Conservation (phyloP, 148 eudicot genomes). For the Gaultheria prostrata region DNA sequence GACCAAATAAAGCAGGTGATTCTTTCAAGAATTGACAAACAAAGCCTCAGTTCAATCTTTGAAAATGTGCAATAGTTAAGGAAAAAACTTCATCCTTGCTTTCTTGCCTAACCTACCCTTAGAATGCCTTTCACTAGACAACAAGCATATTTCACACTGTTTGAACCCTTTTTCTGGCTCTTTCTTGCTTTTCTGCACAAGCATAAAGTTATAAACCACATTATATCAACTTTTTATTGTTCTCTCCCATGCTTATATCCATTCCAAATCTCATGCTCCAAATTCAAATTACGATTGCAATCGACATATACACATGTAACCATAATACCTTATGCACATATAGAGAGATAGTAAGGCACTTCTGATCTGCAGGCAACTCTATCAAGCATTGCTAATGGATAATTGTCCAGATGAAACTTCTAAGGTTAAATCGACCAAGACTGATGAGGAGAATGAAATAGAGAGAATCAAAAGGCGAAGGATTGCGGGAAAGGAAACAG, state of each 20-base stretch:
- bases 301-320: background rate
- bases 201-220: slow-evolving; percentile 9
- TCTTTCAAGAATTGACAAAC: slow-evolving; percentile 8
- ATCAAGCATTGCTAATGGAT: background rate
- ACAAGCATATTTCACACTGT: slow-evolving; percentile 12
- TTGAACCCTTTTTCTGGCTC: background rate
- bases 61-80: background rate
- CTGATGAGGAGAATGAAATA: background rate
- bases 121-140: slow-evolving; percentile 12
- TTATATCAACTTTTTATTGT: background rate
- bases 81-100: background rate
- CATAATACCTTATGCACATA: background rate
- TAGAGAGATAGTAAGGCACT: background rate
- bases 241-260: background rate
- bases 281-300: background rate
- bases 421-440: background rate
- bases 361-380: background rate
- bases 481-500: background rate
- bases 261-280: slow-evolving; percentile 1
- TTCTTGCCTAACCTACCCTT: slow-evolving; percentile 11
- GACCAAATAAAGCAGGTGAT: background rate
- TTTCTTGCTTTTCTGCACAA: background rate
- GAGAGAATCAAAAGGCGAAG: background rate
- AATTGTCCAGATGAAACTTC: background rate
- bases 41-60: background rate